phyloP scores from a whole-genome alignment of 2,329 filamentous ascomycete species.

The Hypocrella siamensis region DNA sequence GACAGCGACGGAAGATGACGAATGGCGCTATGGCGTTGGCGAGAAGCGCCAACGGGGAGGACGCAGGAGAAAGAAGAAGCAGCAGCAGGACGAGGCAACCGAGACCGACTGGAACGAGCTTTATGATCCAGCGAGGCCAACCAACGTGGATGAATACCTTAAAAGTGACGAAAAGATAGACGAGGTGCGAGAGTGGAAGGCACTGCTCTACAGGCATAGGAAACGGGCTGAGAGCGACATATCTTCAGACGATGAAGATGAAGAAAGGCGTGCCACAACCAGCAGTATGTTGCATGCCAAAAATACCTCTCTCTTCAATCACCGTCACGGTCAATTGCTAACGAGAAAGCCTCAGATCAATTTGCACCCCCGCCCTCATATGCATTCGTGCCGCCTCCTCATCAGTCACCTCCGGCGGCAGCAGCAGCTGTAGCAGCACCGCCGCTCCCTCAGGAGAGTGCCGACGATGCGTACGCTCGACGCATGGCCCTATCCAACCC shows the following conservation, averaged over 20 bases:
- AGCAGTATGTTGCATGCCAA: constrained; percentile 20
- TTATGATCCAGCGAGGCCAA: constrained; percentile 72
- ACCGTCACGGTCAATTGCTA: background rate
- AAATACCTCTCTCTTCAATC: background rate
- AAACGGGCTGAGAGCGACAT: constrained; percentile 25
- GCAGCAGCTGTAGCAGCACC: no score
- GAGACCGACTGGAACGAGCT: constrained; percentile 82
- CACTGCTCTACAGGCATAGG: constrained; percentile 58
- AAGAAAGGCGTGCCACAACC: constrained; percentile 11
- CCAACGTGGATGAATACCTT: constrained; percentile 71
- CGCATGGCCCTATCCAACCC: constrained; percentile 41
- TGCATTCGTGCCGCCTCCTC: constrained; percentile 40
- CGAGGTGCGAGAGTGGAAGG: constrained; percentile 76
- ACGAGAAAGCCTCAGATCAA: constrained; percentile 24
- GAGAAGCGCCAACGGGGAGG: constrained; percentile 63
- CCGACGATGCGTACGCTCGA: constrained; percentile 54
- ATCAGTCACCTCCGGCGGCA: constrained; percentile 24
- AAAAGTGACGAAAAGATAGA: constrained; percentile 69
- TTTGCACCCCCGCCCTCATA: constrained; percentile 45
- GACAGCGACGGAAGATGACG: constrained; percentile 62
- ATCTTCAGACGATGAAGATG: constrained; percentile 25
- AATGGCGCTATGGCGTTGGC: constrained; percentile 50
- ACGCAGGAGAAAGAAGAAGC: constrained; percentile 63
- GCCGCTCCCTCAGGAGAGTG: constrained; percentile 48
- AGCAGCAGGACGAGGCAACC: constrained; percentile 38